Conservation (phyloP, 257 asterid genomes). For the Jacaranda mimosifolia region DNA sequence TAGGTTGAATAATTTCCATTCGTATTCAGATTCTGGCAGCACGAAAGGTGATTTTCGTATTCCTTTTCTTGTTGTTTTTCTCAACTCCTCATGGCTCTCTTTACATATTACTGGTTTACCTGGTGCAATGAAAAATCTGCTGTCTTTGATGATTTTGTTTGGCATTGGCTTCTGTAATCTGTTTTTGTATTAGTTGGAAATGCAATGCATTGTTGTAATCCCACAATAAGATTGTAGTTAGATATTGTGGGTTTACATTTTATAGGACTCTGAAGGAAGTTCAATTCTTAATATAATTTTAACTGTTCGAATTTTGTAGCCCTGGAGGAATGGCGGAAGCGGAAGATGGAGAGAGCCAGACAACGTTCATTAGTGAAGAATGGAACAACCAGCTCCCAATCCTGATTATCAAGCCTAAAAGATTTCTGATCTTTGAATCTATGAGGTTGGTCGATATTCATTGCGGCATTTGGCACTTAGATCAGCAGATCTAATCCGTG, state of each 20-base stretch:
- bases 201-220: neutral
- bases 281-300: neutral
- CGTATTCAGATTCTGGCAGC: constrained; percentile 81
- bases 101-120: no score
- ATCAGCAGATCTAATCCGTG: constrained; percentile 8
- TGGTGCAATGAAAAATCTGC: no score
- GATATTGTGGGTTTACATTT: neutral
- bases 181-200: neutral
- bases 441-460: neutral
- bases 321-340: constrained; percentile 89
- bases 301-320: constrained; percentile 50
- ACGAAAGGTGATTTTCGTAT: constrained; percentile 59
- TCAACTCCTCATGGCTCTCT: neutral
- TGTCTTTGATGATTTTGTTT: neutral
- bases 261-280: neutral
- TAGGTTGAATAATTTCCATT: constrained; percentile 76
- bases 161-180: constrained; percentile 3
- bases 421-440: neutral
- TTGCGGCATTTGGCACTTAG: neutral
- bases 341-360: constrained; percentile 92
- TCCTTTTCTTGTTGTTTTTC: neutral
- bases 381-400: constrained; percentile 43
- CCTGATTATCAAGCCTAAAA: neutral
- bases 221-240: neutral
- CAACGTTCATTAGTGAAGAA: constrained; percentile 69